Evolutionary conservation across 2,329 filamentous ascomycete species (phyloP).

Genomic region (Aspergillus udagawae): DNA sequence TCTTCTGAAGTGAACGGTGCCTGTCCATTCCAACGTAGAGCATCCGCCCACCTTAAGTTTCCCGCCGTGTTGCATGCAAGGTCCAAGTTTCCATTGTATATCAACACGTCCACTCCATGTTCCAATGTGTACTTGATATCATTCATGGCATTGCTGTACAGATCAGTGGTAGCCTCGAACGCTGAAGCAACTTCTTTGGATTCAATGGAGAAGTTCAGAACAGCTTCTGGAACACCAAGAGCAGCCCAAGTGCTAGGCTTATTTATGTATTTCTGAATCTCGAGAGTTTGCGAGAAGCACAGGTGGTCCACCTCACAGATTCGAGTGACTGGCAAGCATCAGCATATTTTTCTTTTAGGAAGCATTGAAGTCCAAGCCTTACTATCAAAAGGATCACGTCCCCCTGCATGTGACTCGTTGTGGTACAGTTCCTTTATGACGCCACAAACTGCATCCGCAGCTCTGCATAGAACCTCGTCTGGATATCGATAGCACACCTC

Average conservation of each 20-base stretch:
- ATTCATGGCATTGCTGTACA: slow-evolving; percentile 4
- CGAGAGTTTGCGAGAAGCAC: slow-evolving; percentile 10
- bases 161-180: slow-evolving; percentile 9
- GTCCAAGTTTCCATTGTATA: background rate
- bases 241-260: slow-evolving; percentile 8
- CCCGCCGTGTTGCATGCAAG: background rate
- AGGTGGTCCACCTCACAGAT: slow-evolving; percentile 10
- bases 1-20: background rate
- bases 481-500: slow-evolving; percentile 27
- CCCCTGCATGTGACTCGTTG: slow-evolving; percentile 13
- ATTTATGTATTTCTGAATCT: slow-evolving; percentile 14
- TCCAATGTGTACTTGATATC: slow-evolving; percentile 8
- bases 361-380: background rate
- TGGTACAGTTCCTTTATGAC: slow-evolving; percentile 11
- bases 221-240: slow-evolving; percentile 7
- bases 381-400: slow-evolving; percentile 18
- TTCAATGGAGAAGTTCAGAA: slow-evolving; percentile 7
- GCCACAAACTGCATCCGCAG: slow-evolving; percentile 10
- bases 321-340: slow-evolving; percentile 9
- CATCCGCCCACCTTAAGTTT: background rate
- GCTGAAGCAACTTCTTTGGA: slow-evolving; percentile 4
- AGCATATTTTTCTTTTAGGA: background rate
- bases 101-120: slow-evolving; percentile 5
- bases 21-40: background rate
- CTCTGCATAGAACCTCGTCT: slow-evolving; percentile 11